Conservation (phyloP, 2,329 filamentous ascomycete genomes). For the Dactylellina cionopaga region DNA sequence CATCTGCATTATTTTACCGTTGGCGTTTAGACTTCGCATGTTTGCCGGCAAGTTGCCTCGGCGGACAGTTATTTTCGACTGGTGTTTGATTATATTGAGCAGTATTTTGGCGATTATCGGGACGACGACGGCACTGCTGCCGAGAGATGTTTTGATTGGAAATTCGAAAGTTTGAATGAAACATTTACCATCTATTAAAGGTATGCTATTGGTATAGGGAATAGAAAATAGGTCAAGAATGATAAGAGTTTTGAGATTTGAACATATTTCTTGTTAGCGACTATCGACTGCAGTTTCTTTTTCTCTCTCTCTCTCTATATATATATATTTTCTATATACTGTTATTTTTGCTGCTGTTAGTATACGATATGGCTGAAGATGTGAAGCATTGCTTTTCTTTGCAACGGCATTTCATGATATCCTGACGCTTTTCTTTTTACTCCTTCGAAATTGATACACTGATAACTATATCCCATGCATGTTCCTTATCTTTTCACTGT, state of each 20-base stretch:
- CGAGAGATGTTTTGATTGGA: slow-evolving; percentile 45
- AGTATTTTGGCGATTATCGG: slow-evolving; percentile 76
- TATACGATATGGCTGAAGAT: too few relatives aligned
- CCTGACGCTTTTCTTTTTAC: too few relatives aligned
- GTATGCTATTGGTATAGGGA: too few relatives aligned
- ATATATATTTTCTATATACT: background rate
- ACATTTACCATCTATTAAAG: too few relatives aligned
- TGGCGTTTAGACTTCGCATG: slow-evolving; percentile 89
- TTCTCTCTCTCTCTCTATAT: background rate
- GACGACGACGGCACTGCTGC: slow-evolving; percentile 67
- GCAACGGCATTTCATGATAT: too few relatives aligned
- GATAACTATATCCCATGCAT: background rate
- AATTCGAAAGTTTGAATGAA: slow-evolving; percentile 11
- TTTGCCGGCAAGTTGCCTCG: slow-evolving; percentile 77
- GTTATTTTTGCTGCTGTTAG: too few relatives aligned
- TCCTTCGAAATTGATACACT: too few relatives aligned
- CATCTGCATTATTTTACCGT: slow-evolving; percentile 89
- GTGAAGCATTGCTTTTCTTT: too few relatives aligned
- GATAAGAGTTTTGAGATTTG: too few relatives aligned
- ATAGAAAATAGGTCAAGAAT: background rate
- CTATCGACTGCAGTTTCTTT: background rate
- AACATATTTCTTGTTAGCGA: too few relatives aligned
- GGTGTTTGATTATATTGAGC: slow-evolving; percentile 75
- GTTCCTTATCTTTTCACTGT: background rate
- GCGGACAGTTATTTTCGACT: slow-evolving; percentile 74